Percentiles rank a stretch among this genome's conserved stretches.
phyloP scores from a whole-genome alignment of 257 asterid species.

The Anisodus acutangulus region DNA sequence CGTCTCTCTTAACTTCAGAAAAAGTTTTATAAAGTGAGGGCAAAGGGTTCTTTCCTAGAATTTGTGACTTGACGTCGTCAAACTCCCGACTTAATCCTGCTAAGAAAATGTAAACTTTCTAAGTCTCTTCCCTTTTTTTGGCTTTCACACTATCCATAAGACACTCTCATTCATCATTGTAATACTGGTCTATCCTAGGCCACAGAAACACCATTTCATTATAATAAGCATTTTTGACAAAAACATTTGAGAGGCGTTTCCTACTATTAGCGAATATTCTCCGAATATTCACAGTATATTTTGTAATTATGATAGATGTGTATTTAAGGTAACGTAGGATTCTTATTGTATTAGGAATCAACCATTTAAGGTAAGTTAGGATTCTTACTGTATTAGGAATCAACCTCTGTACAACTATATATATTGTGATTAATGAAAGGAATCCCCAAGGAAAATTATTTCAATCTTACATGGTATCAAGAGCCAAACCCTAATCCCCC shows the following conservation, averaged over 20 bases:
- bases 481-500: too few species aligned
- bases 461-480: too few species aligned
- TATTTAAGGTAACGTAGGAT: too few species aligned
- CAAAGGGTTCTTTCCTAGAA: not conserved
- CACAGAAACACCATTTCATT: constrained; percentile 24
- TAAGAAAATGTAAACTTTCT: not conserved
- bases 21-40: not conserved
- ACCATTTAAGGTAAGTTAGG: too few species aligned
- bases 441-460: too few species aligned
- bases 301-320: too few species aligned
- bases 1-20: not conserved
- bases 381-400: too few species aligned
- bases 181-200: constrained; percentile 4
- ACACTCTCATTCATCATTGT: constrained; percentile 16
- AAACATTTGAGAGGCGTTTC: not conserved
- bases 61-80: not conserved
- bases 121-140: not conserved
- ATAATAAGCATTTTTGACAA: not conserved
- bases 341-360: too few species aligned
- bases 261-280: too few species aligned
- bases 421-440: too few species aligned
- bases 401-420: too few species aligned
- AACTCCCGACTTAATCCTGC: not conserved
- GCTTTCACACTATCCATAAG: not conserved
- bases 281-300: too few species aligned